A percentile compares a stretch with the other conserved stretches of the same genome.
Evolutionary conservation across 345 rosid genomes (phyloP).

Genomic region (Bretschneidera sinensis): DNA sequence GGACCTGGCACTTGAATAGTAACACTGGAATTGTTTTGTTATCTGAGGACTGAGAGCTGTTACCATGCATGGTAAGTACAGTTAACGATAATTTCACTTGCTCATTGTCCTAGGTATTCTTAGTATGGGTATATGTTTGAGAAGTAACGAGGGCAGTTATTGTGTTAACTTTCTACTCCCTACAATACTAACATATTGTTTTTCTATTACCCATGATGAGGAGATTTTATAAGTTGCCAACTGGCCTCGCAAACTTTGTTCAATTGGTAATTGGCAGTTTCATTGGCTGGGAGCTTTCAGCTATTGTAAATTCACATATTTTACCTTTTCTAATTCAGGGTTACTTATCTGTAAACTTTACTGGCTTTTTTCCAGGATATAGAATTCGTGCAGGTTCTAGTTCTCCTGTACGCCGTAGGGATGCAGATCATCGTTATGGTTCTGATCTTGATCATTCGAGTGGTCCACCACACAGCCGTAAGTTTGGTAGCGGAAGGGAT

Average conservation of each 20-base stretch:
- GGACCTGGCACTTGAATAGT: constrained; percentile 23
- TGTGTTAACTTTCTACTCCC: constrained; percentile 9
- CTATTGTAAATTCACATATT: too few relatives aligned
- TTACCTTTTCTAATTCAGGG: constrained; percentile 11
- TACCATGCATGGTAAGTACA: constrained; percentile 12
- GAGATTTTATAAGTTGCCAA: constrained; percentile 26
- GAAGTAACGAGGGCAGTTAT: constrained; percentile 18
- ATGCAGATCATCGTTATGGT: constrained; percentile 49
- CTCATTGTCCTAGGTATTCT: constrained; percentile 14
- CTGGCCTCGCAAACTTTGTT: constrained; percentile 28
- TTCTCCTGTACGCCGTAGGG: constrained; percentile 62
- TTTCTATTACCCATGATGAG: constrained; percentile 16
- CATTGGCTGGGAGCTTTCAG: constrained; percentile 22
- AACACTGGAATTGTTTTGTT: constrained; percentile 17
- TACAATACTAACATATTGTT: constrained; percentile 11
- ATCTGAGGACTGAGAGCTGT: constrained; percentile 14
- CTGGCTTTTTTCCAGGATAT: constrained; percentile 57
- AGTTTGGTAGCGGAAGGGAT: constrained; percentile 57
- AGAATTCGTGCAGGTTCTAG: constrained; percentile 72
- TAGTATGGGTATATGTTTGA: constrained; percentile 20
- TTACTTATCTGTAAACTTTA: constrained; percentile 29
- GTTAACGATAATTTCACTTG: constrained; percentile 16
- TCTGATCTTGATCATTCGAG: constrained; percentile 55
- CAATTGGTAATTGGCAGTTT: constrained; percentile 21
- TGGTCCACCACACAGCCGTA: constrained; percentile 44